Evolutionary conservation across 2,329 filamentous ascomycete species (phyloP), one percentile per base, ranked within the genome.

Genomic region (Colletotrichum camelliae): DNA sequence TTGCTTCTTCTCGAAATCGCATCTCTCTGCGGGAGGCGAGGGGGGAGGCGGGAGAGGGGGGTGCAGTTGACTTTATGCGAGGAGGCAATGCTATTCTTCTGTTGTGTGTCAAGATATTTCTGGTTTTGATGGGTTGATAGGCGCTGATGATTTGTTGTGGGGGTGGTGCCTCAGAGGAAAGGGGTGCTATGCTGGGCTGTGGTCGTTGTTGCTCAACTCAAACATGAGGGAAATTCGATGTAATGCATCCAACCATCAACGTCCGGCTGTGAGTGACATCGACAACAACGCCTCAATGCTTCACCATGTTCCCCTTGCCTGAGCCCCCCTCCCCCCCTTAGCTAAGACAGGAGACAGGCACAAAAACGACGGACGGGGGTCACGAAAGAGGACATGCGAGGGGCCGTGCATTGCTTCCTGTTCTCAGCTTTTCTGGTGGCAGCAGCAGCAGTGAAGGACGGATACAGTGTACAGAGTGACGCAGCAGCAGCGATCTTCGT

Each of bases 401-500:
- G 66, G 67, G 9, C 66, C 29, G 64, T 65, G 67, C 72, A 61
- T 58, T 58, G 52, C 60, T n/a, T 65, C 31, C 9, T 48, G 43
- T 52, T 65, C 52, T 37, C 52, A 37, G 24, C 24, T 27, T 27
- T 27, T 27, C 24, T 27, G 24, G 24, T 27, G 24, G 24, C 35
- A 16, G 16, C 39, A 43, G 39, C 37, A 3, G 37, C 39, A 5
- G 39, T 8, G 24, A 27, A 27, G 67, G 27, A 24, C 21, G 24
- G 43, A 48, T 48, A 48, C 37, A 61, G 37, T 72, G 55, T 48
- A 48, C 37, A 61, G 37, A 75, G 55, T 70, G 74, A 57, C 66
- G 67, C 74, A 60, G 60, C 65, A 75, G 69, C 74, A 76, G 74
- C 74, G 74, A 70, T 74, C 60, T 70, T 74, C 55, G 75, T 76